Base-by-base conservation (phyloP, 2,329 filamentous ascomycete species). In the Lecanicillium sp. region DNA sequence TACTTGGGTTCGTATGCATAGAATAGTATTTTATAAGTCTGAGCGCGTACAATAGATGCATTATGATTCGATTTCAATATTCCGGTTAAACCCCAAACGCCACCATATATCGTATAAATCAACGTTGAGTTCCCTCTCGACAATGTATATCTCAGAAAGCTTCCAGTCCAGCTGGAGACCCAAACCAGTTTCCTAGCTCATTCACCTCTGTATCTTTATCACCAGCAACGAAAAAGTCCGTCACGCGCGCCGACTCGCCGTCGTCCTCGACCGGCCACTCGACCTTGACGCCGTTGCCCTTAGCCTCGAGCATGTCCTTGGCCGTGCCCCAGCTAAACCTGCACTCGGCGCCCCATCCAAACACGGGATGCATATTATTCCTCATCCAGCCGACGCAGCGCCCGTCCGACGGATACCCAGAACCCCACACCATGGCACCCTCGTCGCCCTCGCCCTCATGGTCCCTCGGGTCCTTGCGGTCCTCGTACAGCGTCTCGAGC, bases 281-380 rank as follows among this genome's bases (percentile, higher is more conserved):
- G 0, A 94, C 83, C 55, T 74, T 81, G 38, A 84, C 72, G 4
- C 75, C 77, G 17, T 68, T 69, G 8, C 68, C 72, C 58, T 84
- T 87, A n/a, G 69, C 66, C 49, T 96, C 89, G 4, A 98, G 66
- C 78, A 97, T 76, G 54, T 97, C 89, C 64, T 94, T 96, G 2
- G 85, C 85, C 1, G 92, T 97, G 0, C 84, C 85, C 92, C 92
- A 98, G 55, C 88, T 95, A 55, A 96, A 97, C 4, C 92, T 74
- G 57, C 87, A 94, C 62, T 97, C 89, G 17, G 76, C 76, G 0
- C 90, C 89, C 90, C 92, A 98, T 12, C 92, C 92, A 65, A 97
- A 98, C 2, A 97, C 65, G 3, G 87, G 86, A 55, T 98, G 82
- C 81, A 96, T 90, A 48, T 90, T 92, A 29, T 66, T 67, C 62